phyloP scores from a whole-genome alignment of 257 asterid species.

The Leptodermis oblonga region DNA sequence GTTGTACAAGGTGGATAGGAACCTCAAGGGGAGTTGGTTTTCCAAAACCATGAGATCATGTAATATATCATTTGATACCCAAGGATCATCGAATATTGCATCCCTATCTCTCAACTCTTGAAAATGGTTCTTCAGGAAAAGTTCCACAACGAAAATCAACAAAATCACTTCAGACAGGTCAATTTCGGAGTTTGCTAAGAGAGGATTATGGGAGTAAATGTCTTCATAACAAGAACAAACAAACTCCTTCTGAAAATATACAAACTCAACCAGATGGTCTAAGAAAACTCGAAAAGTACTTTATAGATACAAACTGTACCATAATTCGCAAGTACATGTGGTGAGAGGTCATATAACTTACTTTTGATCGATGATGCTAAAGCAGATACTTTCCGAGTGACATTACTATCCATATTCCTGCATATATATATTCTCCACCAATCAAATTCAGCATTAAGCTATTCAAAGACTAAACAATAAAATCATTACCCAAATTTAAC shows the following conservation, averaged over 20 bases:
- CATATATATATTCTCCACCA: background rate
- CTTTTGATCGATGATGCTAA: background rate
- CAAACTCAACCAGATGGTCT: background rate
- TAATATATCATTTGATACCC: background rate
- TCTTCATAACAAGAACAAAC: background rate
- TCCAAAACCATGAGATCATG: background rate
- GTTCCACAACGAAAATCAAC: background rate
- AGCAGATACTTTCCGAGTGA: background rate
- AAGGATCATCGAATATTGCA: background rate
- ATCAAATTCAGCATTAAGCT: background rate
- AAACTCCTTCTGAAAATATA: background rate
- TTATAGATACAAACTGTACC: background rate
- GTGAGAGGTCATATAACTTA: background rate
- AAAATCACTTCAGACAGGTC: background rate
- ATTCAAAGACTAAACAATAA: background rate
- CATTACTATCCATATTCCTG: background rate
- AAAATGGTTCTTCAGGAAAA: background rate
- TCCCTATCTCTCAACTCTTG: background rate
- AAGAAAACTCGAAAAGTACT: background rate
- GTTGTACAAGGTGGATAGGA: background rate
- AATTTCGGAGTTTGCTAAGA: background rate
- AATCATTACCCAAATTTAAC: too few relatives aligned
- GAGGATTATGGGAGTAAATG: background rate
- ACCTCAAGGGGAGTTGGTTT: background rate
- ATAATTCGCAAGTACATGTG: background rate